phyloP scores from a whole-genome alignment of 345 rosid species.

The Populus nigra region DNA sequence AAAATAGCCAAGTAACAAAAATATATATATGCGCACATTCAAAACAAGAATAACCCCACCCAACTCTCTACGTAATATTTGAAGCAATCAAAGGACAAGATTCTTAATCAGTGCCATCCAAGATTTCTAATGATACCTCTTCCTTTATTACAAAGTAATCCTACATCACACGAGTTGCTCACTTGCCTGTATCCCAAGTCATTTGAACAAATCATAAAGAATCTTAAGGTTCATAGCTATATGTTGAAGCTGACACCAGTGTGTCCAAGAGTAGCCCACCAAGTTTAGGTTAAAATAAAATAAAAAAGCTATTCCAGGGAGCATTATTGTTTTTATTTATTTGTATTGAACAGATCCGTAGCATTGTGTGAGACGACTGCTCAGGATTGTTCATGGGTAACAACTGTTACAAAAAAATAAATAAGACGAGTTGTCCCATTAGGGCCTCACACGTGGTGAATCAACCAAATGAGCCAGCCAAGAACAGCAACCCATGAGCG shows the following conservation, averaged over 20 bases:
- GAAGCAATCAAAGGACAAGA: neutral
- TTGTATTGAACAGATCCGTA: neutral
- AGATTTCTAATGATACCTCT: neutral
- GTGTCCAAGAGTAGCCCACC: neutral
- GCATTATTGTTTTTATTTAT: too few relatives aligned
- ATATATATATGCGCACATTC: neutral
- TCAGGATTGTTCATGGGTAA: neutral
- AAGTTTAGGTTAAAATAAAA: neutral
- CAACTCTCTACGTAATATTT: neutral
- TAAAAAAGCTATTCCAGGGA: too few relatives aligned
- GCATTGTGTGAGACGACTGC: neutral
- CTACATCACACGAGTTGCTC: neutral
- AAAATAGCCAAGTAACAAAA: neutral
- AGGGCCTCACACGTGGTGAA: neutral
- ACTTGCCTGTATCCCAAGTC: neutral
- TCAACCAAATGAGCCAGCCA: constrained; percentile 4
- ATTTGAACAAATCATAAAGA: neutral
- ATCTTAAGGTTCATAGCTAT: neutral
- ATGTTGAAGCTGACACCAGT: neutral
- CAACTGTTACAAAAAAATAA: neutral
- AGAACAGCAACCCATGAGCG: constrained; percentile 12
- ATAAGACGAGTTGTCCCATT: neutral
- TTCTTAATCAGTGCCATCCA: neutral
- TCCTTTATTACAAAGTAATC: neutral
- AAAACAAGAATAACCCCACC: neutral